Evolutionary conservation across 352 stramenopile genomes (phyloP).

Genomic region (Phytopythium aichiense): DNA sequence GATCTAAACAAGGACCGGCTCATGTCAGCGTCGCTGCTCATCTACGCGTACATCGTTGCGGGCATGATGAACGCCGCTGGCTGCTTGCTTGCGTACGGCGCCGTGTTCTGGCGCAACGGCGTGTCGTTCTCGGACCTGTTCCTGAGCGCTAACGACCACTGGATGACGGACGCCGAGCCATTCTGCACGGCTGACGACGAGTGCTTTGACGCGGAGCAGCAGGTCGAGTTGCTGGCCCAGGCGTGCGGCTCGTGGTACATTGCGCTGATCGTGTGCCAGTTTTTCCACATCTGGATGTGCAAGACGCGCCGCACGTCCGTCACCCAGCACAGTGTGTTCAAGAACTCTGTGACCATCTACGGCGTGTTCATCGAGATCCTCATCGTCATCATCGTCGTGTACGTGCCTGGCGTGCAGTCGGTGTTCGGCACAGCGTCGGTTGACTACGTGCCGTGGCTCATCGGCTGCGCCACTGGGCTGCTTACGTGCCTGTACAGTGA

Average conservation of each 20-base stretch:
- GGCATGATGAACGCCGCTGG: constrained; percentile 70
- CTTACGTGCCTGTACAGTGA: constrained; percentile 39
- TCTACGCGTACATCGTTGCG: constrained; percentile 82
- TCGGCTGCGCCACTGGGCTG: constrained; percentile 25
- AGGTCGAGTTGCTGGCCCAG: constrained; percentile 49
- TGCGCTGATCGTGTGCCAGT: constrained; percentile 73
- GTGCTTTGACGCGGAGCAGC: constrained; percentile 34
- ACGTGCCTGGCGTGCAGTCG: constrained; percentile 38
- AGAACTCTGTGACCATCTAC: constrained; percentile 76
- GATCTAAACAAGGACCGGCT: constrained; percentile 72
- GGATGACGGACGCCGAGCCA: constrained; percentile 13
- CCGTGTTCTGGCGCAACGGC: constrained; percentile 33
- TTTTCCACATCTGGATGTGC: constrained; percentile 78
- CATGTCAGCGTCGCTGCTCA: constrained; percentile 73
- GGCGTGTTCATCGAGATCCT: constrained; percentile 31
- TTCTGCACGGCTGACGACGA: constrained; percentile 22
- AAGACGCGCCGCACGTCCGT: constrained; percentile 82
- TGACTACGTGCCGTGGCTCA: constrained; percentile 46
- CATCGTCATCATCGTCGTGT: constrained; percentile 43
- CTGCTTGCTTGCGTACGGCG: constrained; percentile 30
- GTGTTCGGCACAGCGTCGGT: constrained; percentile 30
- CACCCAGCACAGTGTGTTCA: constrained; percentile 61
- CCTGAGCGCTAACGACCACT: constrained; percentile 30
- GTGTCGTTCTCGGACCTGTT: constrained; percentile 38
- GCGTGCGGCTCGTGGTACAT: constrained; percentile 70